phyloP scores from a whole-genome alignment of 495 filamentous ascomycete species.

The Xanthoparmelia taractica region DNA sequence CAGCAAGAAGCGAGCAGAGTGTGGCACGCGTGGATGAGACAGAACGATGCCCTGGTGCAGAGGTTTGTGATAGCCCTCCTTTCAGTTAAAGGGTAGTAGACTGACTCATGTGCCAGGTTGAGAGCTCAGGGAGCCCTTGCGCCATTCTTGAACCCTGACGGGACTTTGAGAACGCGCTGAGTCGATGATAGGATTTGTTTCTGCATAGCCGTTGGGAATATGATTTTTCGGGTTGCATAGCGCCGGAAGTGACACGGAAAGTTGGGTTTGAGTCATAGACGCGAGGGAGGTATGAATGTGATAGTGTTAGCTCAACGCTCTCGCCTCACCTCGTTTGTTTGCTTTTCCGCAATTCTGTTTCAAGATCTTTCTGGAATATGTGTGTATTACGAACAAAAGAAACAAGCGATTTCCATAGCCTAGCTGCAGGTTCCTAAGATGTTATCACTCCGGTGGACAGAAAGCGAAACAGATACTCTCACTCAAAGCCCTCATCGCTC shows the following conservation, averaged over 20 bases:
- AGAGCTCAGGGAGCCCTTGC: constrained; percentile 5
- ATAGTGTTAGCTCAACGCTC: not conserved
- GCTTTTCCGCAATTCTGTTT: not conserved
- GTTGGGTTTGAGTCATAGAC: not conserved
- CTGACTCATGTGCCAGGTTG: constrained; percentile 2
- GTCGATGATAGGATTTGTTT: not conserved
- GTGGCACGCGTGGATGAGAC: constrained; percentile 8
- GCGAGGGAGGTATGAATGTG: not conserved
- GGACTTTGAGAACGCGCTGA: constrained; percentile 1
- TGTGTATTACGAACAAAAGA: not conserved
- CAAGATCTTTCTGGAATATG: not conserved
- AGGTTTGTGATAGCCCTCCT: not conserved
- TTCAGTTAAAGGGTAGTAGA: not conserved
- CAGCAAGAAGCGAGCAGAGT: constrained; percentile 10
- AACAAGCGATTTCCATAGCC: not conserved
- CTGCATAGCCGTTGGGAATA: not conserved
- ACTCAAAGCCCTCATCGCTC: not conserved
- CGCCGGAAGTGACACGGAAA: not conserved
- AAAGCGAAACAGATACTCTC: not conserved
- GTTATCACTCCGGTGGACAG: not conserved
- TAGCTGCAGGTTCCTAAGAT: not conserved
- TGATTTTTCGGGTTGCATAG: not conserved
- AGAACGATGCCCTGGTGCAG: constrained; percentile 4
- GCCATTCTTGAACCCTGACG: constrained; percentile 8
- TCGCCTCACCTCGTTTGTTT: not conserved